Base-by-base conservation (phyloP, 805 yeast genomes). In the Jamesozyma piceae region DNA sequence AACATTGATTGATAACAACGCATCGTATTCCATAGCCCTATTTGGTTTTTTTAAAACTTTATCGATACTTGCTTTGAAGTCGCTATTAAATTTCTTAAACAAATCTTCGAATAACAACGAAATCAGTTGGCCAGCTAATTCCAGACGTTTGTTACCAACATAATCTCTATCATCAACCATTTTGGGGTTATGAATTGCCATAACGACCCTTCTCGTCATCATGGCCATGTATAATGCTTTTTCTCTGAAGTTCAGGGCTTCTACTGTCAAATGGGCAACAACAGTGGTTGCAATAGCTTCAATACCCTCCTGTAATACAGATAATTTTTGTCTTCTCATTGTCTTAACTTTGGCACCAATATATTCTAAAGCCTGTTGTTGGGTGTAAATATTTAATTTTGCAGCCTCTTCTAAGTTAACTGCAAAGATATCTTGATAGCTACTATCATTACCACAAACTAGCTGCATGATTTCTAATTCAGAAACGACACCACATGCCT, bases 91-190 rank as follows among this genome's bases (percentile, higher is more conserved):
- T 58, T 92, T 92, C 60, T 92, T 92, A 73, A 92, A 92, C 65
- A 92, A 74, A 75, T 92, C 98, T 68, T 92, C 98, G 62, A 92
- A 92, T 48, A 92, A 67, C 50, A 92, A 70, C 5, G 97, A 87
- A 86, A 92, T 85, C 60, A 92, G 73, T 65, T 92, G 98, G 44
- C 98, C 98, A 0, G 98, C 98, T 58, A 92, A 71, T 67, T 92
- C 98, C 50, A 92, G 72, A 66, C 98, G 83, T 64, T 92, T 92
- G 67, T 90, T 90, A 71, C 98, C 98, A 36, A 92, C 97, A 58
- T 92, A 92, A 68, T 92, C 98, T 65, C 97, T 79, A 65, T 92
- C 98, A 58, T 92, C 98, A n/a, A 92, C 95, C 81, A 87, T 80
- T 51, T 80, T 79, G 6, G 97, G 94, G 56, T 92, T 84, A 49